Base-by-base conservation (phyloP, 2,329 filamentous ascomycete species). In the Aspergillus sp. region DNA sequence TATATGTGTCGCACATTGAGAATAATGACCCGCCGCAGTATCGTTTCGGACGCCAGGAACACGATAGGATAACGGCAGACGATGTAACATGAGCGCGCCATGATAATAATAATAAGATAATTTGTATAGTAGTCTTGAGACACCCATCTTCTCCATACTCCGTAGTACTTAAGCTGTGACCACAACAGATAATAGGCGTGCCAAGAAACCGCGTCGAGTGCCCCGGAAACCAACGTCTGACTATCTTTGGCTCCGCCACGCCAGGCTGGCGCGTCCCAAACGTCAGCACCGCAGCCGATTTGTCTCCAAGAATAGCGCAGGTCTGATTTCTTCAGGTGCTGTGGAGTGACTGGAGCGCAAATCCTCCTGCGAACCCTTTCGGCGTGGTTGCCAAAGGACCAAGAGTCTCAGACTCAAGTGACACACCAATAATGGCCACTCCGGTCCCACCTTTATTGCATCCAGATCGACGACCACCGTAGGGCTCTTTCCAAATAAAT, bases 191-290 rank as follows among this genome's bases (percentile, higher is more conserved):
- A 31, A 31, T 45, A 35, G n/a, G 19, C 14, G 11, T 48, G 45
- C 50, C 58, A 59, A 52, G 57, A 39, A 51, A 52, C 15, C 49
- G 48, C 49, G 49, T 44, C 39, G 33, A 31, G 19, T 45, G 44
- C 44, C 52, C 31, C 9, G 44, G 52, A 40, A 54, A 54, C 12
- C 27, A 9, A 31, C 27, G 27, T 31, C 9, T 31, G 27, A 11
- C 27, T 31, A 23, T 41, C 31, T 46, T 51, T 47, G 47, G 46
- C 56, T 58, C 56, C 46, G 56, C 56, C 56, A 58, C 51, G 39
- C 41, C 27, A 58, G 21, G 51, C 56, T 55, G 56, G 56, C 56
- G 56, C 39, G 56, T 58, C 55, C 55, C 37, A 58, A 48, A 55
- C 56, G 56, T 55, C 51, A 58, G 51, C 50, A 7, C 31, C 35